phyloP scores from a whole-genome alignment of 225 moss, liverwort and hornwort genomes.

The Polytrichum formosum region DNA sequence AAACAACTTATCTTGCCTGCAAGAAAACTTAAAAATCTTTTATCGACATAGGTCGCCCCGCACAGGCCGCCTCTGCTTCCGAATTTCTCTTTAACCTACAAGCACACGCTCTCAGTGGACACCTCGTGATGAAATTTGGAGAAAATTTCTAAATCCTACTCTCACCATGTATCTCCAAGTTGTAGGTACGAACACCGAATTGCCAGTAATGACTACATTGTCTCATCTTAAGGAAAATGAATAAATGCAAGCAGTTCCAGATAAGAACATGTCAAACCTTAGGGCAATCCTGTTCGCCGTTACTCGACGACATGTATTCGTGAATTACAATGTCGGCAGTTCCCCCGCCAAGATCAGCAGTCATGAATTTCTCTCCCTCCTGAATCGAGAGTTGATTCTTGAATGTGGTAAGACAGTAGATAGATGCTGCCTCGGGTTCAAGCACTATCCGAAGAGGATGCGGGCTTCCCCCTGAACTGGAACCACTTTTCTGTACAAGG shows the following conservation, averaged over 20 bases:
- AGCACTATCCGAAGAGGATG: background rate
- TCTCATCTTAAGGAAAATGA: too few species aligned
- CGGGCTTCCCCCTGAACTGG: background rate
- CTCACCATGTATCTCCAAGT: too few species aligned
- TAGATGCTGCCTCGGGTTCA: constrained; percentile 11
- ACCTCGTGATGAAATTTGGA: constrained; percentile 2
- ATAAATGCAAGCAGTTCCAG: too few species aligned
- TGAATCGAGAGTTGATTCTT: background rate
- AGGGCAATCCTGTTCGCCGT: background rate
- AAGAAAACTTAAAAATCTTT: constrained; percentile 13
- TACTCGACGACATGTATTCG: background rate
- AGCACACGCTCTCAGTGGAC: too few species aligned
- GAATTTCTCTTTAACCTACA: background rate
- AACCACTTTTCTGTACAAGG: constrained; percentile 12
- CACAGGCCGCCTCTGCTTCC: constrained; percentile 27
- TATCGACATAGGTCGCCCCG: constrained; percentile 21
- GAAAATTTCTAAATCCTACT: background rate
- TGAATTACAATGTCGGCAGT: constrained; percentile 16
- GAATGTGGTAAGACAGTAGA: background rate
- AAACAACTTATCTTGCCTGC: background rate
- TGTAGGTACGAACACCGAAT: too few species aligned
- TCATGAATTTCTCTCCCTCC: constrained; percentile 3
- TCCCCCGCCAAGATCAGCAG: constrained; percentile 14
- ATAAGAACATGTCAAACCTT: too few species aligned
- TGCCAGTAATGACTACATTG: too few species aligned